Evolutionary conservation across 768 basidiomycete species (phyloP), one percentile per base, ranked within the genome.

Genomic region (Suillus fuscotomentosus): DNA sequence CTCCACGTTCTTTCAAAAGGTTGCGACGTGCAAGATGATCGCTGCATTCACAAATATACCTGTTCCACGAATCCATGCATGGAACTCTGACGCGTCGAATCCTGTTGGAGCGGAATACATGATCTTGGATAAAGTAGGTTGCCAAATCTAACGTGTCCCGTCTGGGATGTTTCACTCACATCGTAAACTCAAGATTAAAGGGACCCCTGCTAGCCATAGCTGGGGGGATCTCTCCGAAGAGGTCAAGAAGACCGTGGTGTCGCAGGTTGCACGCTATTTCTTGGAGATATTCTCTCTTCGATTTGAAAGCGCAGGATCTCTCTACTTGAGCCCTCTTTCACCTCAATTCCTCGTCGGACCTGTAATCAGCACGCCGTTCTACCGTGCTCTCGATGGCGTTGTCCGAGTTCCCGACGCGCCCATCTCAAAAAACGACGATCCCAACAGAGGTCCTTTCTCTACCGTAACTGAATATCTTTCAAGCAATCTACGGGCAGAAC

Each of bases 241-340:
- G 31, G 17, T 53, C 10, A 53, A 53, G 31, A 53, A 53, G 51
- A 34, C 17, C 8, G 56, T 60, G 5, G 61, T 55, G 20, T 60
- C 24, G 8, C 48, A 55, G 54, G 55, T 62, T 60, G 36, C 48
- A 39, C 50, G 22, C 20, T 62, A 38, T 41, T 38, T 60, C 10
- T 41, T 55, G 55, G 61, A 36, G 24, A 62, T 62, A 55, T 55
- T 24, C 41, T 36, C 34, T 27, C 38, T 60, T 20, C 54, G 61
- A 8, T 60, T 62, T 15, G 61, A 62, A 24, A 36, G 36, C 6
- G 54, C 55, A 13, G 54, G 61, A 57, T 22, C 61, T 27, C 61
- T 60, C 20, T 62, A 62, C 24, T 54, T 39, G 17, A 54, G 36
- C 14, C 41, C 61, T 13, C 55, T 6, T 24, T 62, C 61, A 34